Evolutionary conservation across 2,329 filamentous ascomycete species (phyloP).

Genomic region (Curvularia lunata): DNA sequence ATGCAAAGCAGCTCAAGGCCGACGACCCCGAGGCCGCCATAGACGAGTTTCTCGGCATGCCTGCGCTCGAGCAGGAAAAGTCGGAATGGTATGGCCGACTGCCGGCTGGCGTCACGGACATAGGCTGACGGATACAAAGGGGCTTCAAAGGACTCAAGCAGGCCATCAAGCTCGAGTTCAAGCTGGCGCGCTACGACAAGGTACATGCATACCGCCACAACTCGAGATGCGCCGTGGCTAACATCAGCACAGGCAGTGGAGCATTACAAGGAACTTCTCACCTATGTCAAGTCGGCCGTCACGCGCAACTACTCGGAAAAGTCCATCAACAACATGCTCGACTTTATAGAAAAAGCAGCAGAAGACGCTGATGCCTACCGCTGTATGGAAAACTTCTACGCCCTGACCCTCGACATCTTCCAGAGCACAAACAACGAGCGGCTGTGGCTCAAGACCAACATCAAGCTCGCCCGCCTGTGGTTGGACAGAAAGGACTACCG

Average conservation of each 20-base stretch:
- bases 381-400: slow-evolving; percentile 96
- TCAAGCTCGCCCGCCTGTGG: slow-evolving; percentile 91
- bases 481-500: slow-evolving; percentile 89
- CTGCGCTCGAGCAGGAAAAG: slow-evolving; percentile 84
- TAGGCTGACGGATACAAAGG: slow-evolving; percentile 48
- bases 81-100: slow-evolving; percentile 75
- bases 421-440: slow-evolving; percentile 97
- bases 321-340: slow-evolving; percentile 99
- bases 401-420: slow-evolving; percentile 89
- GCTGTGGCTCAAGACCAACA: slow-evolving; percentile 97
- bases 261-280: slow-evolving; percentile 93
- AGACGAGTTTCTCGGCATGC: slow-evolving; percentile 88
- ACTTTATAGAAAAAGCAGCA: slow-evolving; percentile 92
- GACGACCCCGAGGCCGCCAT: slow-evolving; percentile 88
- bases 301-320: slow-evolving; percentile 99
- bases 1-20: slow-evolving; percentile 94
- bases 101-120: slow-evolving; percentile 4
- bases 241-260: slow-evolving; percentile 71
- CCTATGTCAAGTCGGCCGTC: slow-evolving; percentile 95
- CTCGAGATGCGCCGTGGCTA: slow-evolving; percentile 23
- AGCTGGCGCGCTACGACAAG: slow-evolving; percentile 84
- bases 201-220: slow-evolving; percentile 53
- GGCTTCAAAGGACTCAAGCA: slow-evolving; percentile 98
- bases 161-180: slow-evolving; percentile 96
- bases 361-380: slow-evolving; percentile 72